These are phyloP conservation scores for Rhizopogon vulgaris DNA, from an alignment of 768 basidiomycete genomes.

Conservation along the genomic window DNA sequence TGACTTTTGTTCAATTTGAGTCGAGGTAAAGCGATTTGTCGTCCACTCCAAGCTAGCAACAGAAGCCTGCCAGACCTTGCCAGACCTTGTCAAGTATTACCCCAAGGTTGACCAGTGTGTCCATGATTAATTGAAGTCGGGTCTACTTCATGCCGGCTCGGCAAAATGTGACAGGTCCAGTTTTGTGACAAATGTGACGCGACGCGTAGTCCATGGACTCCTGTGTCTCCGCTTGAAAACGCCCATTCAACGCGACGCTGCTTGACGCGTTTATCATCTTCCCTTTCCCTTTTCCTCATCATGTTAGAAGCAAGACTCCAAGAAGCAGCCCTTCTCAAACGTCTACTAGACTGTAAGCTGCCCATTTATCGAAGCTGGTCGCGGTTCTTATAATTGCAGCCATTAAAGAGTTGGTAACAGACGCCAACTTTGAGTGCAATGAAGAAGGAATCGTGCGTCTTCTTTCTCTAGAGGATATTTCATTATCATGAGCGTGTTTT, in stretches of 20 bases:
- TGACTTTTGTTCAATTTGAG: background rate
- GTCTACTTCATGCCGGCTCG: background rate
- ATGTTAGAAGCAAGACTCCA: slow-evolving; percentile 92
- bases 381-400: slow-evolving; percentile 41
- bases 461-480: background rate
- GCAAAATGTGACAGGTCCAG: slow-evolving; percentile 12
- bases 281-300: slow-evolving; percentile 9
- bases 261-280: slow-evolving; percentile 20
- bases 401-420: slow-evolving; percentile 95
- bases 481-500: background rate
- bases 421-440: slow-evolving; percentile 96
- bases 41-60: background rate
- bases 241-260: slow-evolving; percentile 20
- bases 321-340: slow-evolving; percentile 86
- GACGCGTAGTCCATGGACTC: slow-evolving; percentile 19
- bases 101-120: too few relatives aligned
- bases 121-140: too few relatives aligned
- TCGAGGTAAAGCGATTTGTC: background rate
- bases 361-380: slow-evolving; percentile 3
- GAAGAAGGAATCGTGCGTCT: slow-evolving; percentile 83
- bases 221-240: slow-evolving; percentile 29
- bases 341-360: slow-evolving; percentile 80
- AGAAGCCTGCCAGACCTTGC: too few relatives aligned
- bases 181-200: slow-evolving; percentile 25
- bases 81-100: too few relatives aligned